Evolutionary conservation across 805 yeast genomes (phyloP).

Genomic region (Clavispora santaluciae): DNA sequence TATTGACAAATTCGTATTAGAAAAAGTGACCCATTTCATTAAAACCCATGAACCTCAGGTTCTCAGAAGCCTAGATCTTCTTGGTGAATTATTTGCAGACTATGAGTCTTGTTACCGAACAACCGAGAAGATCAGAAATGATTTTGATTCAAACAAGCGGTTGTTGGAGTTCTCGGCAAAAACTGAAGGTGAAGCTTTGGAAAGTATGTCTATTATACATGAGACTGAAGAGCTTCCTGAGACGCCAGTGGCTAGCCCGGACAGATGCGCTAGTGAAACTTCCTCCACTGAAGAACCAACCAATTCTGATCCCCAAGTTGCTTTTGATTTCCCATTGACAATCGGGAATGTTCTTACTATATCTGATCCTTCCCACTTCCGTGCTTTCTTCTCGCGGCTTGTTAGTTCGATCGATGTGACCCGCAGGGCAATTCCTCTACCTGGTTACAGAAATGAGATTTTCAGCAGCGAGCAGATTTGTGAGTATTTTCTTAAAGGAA

Average conservation of each 20-base stretch:
- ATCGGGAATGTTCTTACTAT: slow-evolving; percentile 25
- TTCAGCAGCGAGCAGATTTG: slow-evolving; percentile 38
- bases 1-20: slow-evolving; percentile 32
- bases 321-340: slow-evolving; percentile 26
- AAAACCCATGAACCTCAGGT: slow-evolving; percentile 35
- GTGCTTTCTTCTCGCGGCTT: slow-evolving; percentile 19
- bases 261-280: background rate
- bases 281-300: background rate
- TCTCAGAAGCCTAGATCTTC: slow-evolving; percentile 17
- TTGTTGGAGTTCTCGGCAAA: slow-evolving; percentile 24
- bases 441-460: slow-evolving; percentile 36
- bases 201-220: background rate
- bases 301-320: background rate
- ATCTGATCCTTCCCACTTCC: slow-evolving; percentile 15
- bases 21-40: slow-evolving; percentile 29
- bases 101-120: slow-evolving; percentile 21
- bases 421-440: slow-evolving; percentile 33
- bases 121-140: slow-evolving; percentile 26
- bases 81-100: slow-evolving; percentile 20
- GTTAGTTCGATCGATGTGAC: slow-evolving; percentile 20
- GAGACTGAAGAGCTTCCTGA: background rate
- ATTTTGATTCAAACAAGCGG: slow-evolving; percentile 27
- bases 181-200: background rate
- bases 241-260: background rate
- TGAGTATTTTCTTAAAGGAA: slow-evolving; percentile 18